phyloP scores from a whole-genome alignment of 106 monocot species.

The Posidonia australis region DNA sequence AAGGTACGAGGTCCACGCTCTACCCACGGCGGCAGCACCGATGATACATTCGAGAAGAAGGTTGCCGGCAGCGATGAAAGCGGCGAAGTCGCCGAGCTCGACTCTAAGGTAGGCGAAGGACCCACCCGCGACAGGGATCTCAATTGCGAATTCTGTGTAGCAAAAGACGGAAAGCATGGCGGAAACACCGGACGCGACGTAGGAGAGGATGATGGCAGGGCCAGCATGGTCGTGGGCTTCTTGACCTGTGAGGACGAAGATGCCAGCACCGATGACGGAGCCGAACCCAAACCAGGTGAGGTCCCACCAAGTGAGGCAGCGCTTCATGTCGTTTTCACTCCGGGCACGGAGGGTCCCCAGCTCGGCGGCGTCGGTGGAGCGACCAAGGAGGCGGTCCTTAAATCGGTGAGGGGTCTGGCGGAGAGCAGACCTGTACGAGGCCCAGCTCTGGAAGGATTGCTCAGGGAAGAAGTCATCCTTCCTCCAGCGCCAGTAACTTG shows the following conservation, averaged over 20 bases:
- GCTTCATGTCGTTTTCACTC: conserved; percentile 32
- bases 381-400: conserved; percentile 26
- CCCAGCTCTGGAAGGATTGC: conserved; percentile 44
- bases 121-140: conserved; percentile 69
- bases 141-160: conserved; percentile 78
- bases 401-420: conserved; percentile 30
- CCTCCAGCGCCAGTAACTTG: conserved; percentile 45
- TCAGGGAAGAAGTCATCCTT: conserved; percentile 58
- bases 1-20: conserved; percentile 11
- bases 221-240: conserved; percentile 52
- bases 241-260: conserved; percentile 70
- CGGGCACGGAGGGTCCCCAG: conserved; percentile 19
- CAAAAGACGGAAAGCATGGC: no score
- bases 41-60: conserved; percentile 6
- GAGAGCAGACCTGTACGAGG: conserved; percentile 35
- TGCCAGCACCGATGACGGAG: no score
- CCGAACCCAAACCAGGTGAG: conserved; percentile 75
- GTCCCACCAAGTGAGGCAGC: conserved; percentile 72
- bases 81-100: conserved; percentile 57
- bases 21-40: conserved; percentile 3
- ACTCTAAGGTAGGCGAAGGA: conserved; percentile 66
- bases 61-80: conserved; percentile 24
- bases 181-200: conserved; percentile 41
- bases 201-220: conserved; percentile 67
- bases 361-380: conserved; percentile 39